Percentiles rank a stretch among this genome's conserved stretches.
Conservation (phyloP, 768 basidiomycete genomes). For the Asterophora parasitica region DNA sequence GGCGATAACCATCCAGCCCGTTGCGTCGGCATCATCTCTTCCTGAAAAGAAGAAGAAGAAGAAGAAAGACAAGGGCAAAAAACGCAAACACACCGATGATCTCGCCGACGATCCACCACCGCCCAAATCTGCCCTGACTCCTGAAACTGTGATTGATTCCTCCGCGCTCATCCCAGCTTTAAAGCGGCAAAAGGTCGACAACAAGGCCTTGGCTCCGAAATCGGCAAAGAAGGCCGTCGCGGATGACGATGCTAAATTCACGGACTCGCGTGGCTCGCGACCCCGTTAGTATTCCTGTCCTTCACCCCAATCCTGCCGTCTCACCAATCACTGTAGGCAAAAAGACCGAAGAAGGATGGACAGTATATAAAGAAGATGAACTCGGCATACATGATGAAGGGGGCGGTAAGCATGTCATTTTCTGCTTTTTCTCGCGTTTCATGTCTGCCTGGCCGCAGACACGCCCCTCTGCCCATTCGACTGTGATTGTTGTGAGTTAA, state of each 20-base stretch:
- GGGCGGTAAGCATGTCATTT: slow-evolving; percentile 52
- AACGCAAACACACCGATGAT: slow-evolving; percentile 22
- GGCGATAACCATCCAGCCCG: slow-evolving; percentile 18
- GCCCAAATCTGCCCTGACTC: slow-evolving; percentile 34
- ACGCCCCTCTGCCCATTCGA: slow-evolving; percentile 86
- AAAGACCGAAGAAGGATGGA: slow-evolving; percentile 76
- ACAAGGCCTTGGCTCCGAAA: slow-evolving; percentile 8
- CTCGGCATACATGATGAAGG: slow-evolving; percentile 63
- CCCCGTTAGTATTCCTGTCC: slow-evolving; percentile 46
- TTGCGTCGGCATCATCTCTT: slow-evolving; percentile 25
- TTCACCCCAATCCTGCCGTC: slow-evolving; percentile 2
- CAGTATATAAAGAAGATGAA: slow-evolving; percentile 79
- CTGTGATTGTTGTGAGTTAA: slow-evolving; percentile 74
- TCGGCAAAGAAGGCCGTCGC: slow-evolving; percentile 21
- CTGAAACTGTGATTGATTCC: slow-evolving; percentile 66
- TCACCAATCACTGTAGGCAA: slow-evolving; percentile 45
- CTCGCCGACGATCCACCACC: slow-evolving; percentile 11
- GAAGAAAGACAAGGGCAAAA: slow-evolving; percentile 40
- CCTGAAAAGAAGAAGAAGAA: slow-evolving; percentile 49
- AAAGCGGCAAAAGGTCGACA: slow-evolving; percentile 35
- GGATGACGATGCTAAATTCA: slow-evolving; percentile 50
- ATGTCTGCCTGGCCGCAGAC: slow-evolving; percentile 41
- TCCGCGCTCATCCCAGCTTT: slow-evolving; percentile 32
- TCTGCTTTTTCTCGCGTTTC: slow-evolving; percentile 16
- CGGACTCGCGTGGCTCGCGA: slow-evolving; percentile 70